These are phyloP conservation scores for Lepidium aucheri DNA, from an alignment of 345 rosid species.

Conservation along the genomic window DNA sequence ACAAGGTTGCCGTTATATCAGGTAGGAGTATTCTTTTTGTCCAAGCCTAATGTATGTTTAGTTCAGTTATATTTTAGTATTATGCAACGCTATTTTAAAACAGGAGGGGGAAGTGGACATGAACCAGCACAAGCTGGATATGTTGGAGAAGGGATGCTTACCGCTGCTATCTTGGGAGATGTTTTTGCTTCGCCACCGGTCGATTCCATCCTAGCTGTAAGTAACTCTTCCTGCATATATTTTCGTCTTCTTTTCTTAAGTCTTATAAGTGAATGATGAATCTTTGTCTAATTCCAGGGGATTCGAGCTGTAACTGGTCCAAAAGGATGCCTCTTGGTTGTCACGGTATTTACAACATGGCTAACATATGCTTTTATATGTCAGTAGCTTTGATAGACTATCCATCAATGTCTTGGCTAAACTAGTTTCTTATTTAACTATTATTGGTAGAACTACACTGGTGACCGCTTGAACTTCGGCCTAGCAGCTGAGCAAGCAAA, in stretches of 20 bases:
- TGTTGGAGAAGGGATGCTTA: constrained; percentile 94
- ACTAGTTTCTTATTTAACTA: background rate
- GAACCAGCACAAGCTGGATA: constrained; percentile 94
- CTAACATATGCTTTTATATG: background rate
- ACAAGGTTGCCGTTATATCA: constrained; percentile 78
- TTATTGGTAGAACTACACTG: constrained; percentile 66
- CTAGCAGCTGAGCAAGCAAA: constrained; percentile 93
- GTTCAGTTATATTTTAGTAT: background rate
- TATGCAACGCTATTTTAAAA: constrained; percentile 5
- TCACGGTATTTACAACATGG: constrained; percentile 42
- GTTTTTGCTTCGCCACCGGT: constrained; percentile 81
- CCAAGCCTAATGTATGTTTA: background rate
- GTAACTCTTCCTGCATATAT: constrained; percentile 6
- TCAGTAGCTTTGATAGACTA: background rate
- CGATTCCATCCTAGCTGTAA: constrained; percentile 83
- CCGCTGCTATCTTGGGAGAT: constrained; percentile 90
- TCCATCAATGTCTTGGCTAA: background rate
- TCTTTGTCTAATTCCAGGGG: constrained; percentile 42
- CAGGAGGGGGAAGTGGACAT: constrained; percentile 96
- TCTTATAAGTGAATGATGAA: background rate
- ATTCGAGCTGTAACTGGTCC: constrained; percentile 95
- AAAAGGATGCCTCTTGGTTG: constrained; percentile 84
- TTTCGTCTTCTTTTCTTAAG: background rate
- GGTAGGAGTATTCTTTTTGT: constrained; percentile 29
- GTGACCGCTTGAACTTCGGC: constrained; percentile 89